Evolutionary conservation across 148 eudicot genomes (phyloP).

Genomic region (Camellia sinensis): DNA sequence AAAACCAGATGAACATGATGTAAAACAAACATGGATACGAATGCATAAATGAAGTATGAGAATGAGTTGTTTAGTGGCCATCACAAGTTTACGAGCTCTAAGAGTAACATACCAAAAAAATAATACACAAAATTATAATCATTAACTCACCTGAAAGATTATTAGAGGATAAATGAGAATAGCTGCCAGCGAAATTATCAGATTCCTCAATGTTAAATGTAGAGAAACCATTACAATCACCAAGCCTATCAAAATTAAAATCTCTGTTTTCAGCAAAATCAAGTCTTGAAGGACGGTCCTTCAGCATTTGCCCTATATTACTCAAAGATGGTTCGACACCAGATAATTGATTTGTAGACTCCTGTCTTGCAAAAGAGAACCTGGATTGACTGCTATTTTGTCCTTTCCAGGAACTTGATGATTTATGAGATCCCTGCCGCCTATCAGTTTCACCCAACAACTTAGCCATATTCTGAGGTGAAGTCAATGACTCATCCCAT

Average conservation of each 20-base stretch:
- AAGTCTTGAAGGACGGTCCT: constrained; percentile 37
- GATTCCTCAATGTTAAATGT: constrained; percentile 36
- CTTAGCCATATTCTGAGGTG: constrained; percentile 70
- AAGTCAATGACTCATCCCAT: constrained; percentile 76
- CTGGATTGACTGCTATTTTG: constrained; percentile 83
- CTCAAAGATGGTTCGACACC: constrained; percentile 37
- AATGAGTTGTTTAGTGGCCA: not conserved
- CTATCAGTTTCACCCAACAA: constrained; percentile 64
- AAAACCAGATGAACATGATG: not conserved
- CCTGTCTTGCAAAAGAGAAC: constrained; percentile 97
- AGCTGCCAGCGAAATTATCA: constrained; percentile 36
- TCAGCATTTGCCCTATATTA: constrained; percentile 29
- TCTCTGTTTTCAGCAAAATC: constrained; percentile 44
- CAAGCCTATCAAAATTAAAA: constrained; percentile 33
- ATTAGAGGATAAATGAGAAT: constrained; percentile 43
- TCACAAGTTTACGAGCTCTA: not conserved
- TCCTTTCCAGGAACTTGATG: constrained; percentile 52
- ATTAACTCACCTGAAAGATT: constrained; percentile 52
- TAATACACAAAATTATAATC: not conserved
- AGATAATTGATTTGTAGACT: constrained; percentile 15
- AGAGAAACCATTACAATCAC: constrained; percentile 46
- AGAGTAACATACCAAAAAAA: not conserved
- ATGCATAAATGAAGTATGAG: not conserved
- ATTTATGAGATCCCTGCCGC: constrained; percentile 41
- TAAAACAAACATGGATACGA: not conserved